Base-by-base conservation (phyloP, 805 yeast species). In the Sporopachydermia lactativora region DNA sequence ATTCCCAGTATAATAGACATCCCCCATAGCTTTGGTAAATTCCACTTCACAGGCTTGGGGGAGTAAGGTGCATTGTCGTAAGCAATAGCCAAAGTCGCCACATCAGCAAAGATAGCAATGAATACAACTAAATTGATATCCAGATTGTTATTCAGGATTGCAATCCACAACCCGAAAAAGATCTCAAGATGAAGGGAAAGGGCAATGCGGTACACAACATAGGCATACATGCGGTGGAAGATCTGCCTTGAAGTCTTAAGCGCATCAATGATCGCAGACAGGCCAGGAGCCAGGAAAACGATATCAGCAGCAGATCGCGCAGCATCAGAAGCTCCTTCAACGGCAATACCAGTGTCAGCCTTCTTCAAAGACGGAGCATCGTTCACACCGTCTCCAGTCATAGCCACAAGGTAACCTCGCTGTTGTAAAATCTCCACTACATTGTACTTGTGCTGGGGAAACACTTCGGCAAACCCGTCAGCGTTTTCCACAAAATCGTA, bases 171-270 rank as follows among this genome's bases (percentile, higher is more conserved):
- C 71, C 95, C 96, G 57, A 86, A 71, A 81, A 85, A 85, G 58
- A 85, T 68, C 70, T 86, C 96, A 74, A 85, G 79, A 70, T 85
- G 96, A 60, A 85, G 74, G 48, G 95, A 86, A 62, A 85, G 71
- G 61, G 96, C 96, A 65, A 86, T 86, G 75, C 96, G 88, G 88
- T 86, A 86, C 58, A 85, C 95, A 70, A 86, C 95, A 68, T 86
- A 86, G 55, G 96, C 76, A 77, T 86, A 85, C 96, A 86, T 86
- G 74, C 96, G 81, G 88, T 86, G 96, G 94, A 84, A 84, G 78
- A 84, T 84, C 69, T 84, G 94, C 70, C 95, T 75, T 49, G 95
- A 83, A 58, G 95, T 85, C 78, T 86, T 86, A 58, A 71, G 58
- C 46, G 77, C 76, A 59, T 71, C 77, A 56, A 71, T 70, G 51